phyloP scores from a whole-genome alignment of 2,329 filamentous ascomycete species.

The Diaporthe australafricana region DNA sequence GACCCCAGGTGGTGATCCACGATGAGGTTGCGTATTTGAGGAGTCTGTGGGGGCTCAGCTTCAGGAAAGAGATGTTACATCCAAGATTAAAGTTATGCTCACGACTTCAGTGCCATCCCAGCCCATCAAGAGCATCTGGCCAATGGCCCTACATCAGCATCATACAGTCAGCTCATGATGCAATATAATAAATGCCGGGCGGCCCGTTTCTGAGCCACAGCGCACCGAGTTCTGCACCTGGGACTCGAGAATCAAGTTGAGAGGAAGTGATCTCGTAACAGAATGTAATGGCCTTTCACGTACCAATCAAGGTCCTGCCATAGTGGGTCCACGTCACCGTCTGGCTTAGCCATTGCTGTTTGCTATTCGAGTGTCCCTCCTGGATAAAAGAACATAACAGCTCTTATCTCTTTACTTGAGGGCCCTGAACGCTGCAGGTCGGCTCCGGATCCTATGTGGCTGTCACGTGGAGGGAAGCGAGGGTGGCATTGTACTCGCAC shows the following conservation, averaged over 20 bases:
- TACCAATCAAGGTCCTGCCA: constrained; percentile 85
- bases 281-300: constrained; percentile 48
- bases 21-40: constrained; percentile 84
- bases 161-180: constrained; percentile 46
- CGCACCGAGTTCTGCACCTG: not conserved
- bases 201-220: constrained; percentile 27
- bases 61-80: not conserved
- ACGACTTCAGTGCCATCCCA: constrained; percentile 84
- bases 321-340: constrained; percentile 68
- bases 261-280: constrained; percentile 20
- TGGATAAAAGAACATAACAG: constrained; percentile 24
- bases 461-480: constrained; percentile 11
- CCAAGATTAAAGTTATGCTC: not conserved
- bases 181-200: constrained; percentile 35
- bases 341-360: constrained; percentile 51
- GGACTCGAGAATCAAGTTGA: not conserved
- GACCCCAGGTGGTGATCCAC: constrained; percentile 89
- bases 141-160: constrained; percentile 69
- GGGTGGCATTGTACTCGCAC: not conserved
- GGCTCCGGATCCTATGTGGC: not conserved
- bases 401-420: not conserved
- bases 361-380: constrained; percentile 10
- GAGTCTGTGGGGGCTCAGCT: constrained; percentile 58
- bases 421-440: not conserved
- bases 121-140: constrained; percentile 84